phyloP scores from a whole-genome alignment of 164 flowering plant species.

The Houttuynia cordata region DNA sequence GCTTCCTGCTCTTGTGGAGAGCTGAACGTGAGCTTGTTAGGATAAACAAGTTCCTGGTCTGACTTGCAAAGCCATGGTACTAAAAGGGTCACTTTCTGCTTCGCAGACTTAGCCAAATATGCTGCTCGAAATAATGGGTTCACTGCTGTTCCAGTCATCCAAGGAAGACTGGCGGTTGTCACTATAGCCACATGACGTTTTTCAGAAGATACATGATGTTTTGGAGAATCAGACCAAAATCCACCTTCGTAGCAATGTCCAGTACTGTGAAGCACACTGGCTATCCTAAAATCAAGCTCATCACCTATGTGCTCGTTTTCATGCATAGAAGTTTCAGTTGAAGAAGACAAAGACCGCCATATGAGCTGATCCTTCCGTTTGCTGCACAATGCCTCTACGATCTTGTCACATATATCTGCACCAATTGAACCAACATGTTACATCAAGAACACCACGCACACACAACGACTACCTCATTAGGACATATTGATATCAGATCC shows the following conservation, averaged over 20 bases:
- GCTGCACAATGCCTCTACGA: slow-evolving; percentile 76
- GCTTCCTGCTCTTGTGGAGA: slow-evolving; percentile 90
- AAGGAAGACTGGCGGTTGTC: slow-evolving; percentile 98
- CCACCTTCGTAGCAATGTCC: slow-evolving; percentile 93
- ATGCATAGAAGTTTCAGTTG: slow-evolving; percentile 32
- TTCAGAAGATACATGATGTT: slow-evolving; percentile 29
- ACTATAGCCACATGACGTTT: slow-evolving; percentile 90
- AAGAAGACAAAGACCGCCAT: slow-evolving; percentile 29
- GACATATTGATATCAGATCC: not conserved
- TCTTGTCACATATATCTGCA: slow-evolving; percentile 84
- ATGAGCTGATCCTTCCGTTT: slow-evolving; percentile 51
- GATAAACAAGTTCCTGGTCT: slow-evolving; percentile 92
- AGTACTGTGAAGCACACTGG: slow-evolving; percentile 88
- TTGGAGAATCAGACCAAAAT: slow-evolving; percentile 53
- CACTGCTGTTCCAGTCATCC: slow-evolving; percentile 99
- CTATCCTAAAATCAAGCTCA: slow-evolving; percentile 77
- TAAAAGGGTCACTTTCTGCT: slow-evolving; percentile 83
- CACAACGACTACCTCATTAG: not conserved
- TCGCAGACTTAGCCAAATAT: slow-evolving; percentile 69
- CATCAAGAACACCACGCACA: not conserved
- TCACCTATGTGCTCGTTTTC: slow-evolving; percentile 50
- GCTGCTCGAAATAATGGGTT: slow-evolving; percentile 98
- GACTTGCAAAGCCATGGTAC: slow-evolving; percentile 95
- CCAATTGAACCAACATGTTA: not conserved
- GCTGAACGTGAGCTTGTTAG: slow-evolving; percentile 62